phyloP scores from a whole-genome alignment of 73 alveolate genomes.

The Symbiodinium pilosum region DNA sequence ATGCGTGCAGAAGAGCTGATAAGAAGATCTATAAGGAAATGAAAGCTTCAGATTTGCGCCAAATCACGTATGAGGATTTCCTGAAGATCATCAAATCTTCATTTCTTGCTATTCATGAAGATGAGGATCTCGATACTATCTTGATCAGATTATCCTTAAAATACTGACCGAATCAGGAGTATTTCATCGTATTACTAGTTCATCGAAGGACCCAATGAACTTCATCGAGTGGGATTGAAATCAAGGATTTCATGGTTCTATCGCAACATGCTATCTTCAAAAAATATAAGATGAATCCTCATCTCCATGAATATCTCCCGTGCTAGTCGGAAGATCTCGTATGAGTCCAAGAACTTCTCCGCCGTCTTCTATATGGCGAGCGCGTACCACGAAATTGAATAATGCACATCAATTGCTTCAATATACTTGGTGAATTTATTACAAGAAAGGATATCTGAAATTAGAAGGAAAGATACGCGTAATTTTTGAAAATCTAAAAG shows the following conservation, averaged over 20 bases:
- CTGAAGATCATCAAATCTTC: not conserved
- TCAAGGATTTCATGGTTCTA: not conserved
- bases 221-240: not conserved
- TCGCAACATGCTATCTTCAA: slow-evolving; percentile 20
- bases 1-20: slow-evolving; percentile 26
- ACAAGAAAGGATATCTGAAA: not conserved
- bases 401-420: not conserved
- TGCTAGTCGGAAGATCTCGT: not conserved
- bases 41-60: not conserved
- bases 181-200: too few species aligned
- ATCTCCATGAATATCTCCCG: not conserved
- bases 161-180: too few species aligned
- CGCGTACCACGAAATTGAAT: not conserved
- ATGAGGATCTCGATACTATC: slow-evolving; percentile 24
- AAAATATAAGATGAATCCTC: not conserved
- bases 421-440: not conserved
- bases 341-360: not conserved
- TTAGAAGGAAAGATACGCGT: too few species aligned
- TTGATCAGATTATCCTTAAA: not conserved
- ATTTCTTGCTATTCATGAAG: not conserved
- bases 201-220: too few species aligned
- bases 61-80: not conserved
- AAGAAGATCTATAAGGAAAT: not conserved
- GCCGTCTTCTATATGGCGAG: not conserved
- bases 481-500: too few species aligned